Evolutionary conservation across 257 asterid genomes (phyloP), one percentile per base, ranked within the genome.

Genomic region (Scutellaria baicalensis): DNA sequence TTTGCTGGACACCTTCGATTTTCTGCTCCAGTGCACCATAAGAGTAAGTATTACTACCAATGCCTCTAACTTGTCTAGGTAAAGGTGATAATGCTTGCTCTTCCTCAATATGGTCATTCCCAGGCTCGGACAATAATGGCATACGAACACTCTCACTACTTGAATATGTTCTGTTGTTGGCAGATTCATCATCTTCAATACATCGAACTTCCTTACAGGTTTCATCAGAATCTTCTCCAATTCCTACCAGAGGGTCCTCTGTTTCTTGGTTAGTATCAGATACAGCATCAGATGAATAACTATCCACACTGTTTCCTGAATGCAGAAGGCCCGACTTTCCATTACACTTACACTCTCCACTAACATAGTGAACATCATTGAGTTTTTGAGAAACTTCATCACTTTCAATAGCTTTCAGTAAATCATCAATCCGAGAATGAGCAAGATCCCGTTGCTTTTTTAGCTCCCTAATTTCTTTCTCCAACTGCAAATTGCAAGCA

Each of bases 391-490:
- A 78, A 59, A 61, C 21, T 78, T 81, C 81, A 68, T 74, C 81
- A 64, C 75, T 77, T 72, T 80, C 85, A 57, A 75, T 80, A 57
- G 75, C 75, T 67, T 49, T 73, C 50, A 82, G 81, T 62, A 94
- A 73, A 75, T 86, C 92, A 70, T 84, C 82, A 65, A 91, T 79
- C 77, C 88, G 92, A 69, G 92, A 89, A 77, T 89, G 89, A 62
- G 96, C 93, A 65, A 86, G 81, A 73, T 89, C 89, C 42, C 74
- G 79, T 77, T 88, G 90, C 87, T 82, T 91, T 74, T 79, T 84
- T 64, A 91, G 84, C 81, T 89, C 97, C 81, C 76, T 84, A 69
- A 83, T 88, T 83, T 94, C 97, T 79, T 88, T 89, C 86, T 89
- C 97, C 84, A 94, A 75, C 99, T 94, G 91, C 78, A 87, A 72